Evolutionary conservation across 805 yeast species (phyloP).

Genomic region (Wickerhamomyces bisporus): DNA sequence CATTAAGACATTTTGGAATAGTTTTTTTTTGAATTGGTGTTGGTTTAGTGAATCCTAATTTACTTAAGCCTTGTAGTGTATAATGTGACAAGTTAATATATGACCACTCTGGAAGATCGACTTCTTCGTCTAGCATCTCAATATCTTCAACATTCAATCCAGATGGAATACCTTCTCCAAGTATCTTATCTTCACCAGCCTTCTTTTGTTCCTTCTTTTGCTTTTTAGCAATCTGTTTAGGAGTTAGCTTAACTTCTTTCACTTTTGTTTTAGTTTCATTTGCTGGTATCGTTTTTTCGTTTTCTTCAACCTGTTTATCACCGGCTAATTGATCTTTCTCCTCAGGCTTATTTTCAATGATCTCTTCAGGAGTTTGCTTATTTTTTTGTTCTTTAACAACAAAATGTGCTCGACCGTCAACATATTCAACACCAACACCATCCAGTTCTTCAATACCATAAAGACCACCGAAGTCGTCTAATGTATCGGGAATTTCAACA

Average conservation of each 20-base stretch:
- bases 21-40: slow-evolving; percentile 78
- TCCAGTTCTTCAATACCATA: slow-evolving; percentile 92
- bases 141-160: slow-evolving; percentile 27
- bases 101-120: slow-evolving; percentile 60
- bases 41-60: slow-evolving; percentile 59
- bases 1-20: slow-evolving; percentile 69
- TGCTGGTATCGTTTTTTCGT: slow-evolving; percentile 16
- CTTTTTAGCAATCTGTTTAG: slow-evolving; percentile 12
- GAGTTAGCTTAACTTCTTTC: slow-evolving; percentile 10
- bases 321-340: slow-evolving; percentile 19
- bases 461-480: slow-evolving; percentile 86
- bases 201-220: slow-evolving; percentile 23
- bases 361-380: slow-evolving; percentile 17
- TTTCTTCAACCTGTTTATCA: slow-evolving; percentile 20
- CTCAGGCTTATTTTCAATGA: slow-evolving; percentile 15
- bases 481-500: slow-evolving; percentile 75
- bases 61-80: slow-evolving; percentile 56
- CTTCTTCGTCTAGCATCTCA: slow-evolving; percentile 30
- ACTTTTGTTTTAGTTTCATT: slow-evolving; percentile 7
- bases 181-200: slow-evolving; percentile 13
- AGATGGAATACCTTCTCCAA: slow-evolving; percentile 13
- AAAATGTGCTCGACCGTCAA: slow-evolving; percentile 63
- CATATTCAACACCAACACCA: slow-evolving; percentile 79
- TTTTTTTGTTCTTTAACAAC: slow-evolving; percentile 33
- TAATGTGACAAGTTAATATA: slow-evolving; percentile 43